Evolutionary conservation across 257 asterid genomes (phyloP), one percentile per base, ranked within the genome.

Genomic region (Solanum ossicruentum): DNA sequence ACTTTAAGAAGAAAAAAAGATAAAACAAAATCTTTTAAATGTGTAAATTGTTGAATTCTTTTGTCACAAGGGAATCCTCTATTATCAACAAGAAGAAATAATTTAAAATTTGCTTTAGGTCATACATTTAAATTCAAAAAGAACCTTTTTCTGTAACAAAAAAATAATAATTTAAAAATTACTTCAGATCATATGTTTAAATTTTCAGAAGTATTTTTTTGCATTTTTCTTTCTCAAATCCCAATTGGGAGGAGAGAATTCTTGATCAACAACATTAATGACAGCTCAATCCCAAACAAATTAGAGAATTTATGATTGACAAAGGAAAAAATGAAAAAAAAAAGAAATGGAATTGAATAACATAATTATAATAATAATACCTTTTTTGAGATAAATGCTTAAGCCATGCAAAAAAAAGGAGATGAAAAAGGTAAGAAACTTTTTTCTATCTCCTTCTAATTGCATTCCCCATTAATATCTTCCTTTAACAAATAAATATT

Each of bases 371-470:
- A 23, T 12, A 4, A 70, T 82, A 90, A 81, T 83, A 91, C 93
- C 93, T 91, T 89, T 86, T 83, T 4, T 51, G 82, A 18, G 39
- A 36, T 36, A 36, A 23, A 77, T 9, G 23, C 61, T 13, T 54
- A 47, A 49, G 45, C n/a, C 86, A 88, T 18, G 55, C 60, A 77
- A 61, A 72, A 78, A 81, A 79, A 83, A 86, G 85, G 85, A 80
- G 91, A 89, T 87, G 85, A 86, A 87, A 88, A 26, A 83, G 87
- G 84, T 88, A 77, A 70, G 5, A 39, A 89, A 86, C 85, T 88
- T 86, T 66, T 66, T 86, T 89, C 88, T 90, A 86, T 85, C 90
- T 84, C 87, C 87, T 85, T 84, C 85, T 86, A 83, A 67, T 88
- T 85, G 85, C 82, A 85, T 89, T 85, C 85, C 84, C 89, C 88